phyloP scores from a whole-genome alignment of 495 filamentous ascomycete species.

The Penicillium malachiteum region DNA sequence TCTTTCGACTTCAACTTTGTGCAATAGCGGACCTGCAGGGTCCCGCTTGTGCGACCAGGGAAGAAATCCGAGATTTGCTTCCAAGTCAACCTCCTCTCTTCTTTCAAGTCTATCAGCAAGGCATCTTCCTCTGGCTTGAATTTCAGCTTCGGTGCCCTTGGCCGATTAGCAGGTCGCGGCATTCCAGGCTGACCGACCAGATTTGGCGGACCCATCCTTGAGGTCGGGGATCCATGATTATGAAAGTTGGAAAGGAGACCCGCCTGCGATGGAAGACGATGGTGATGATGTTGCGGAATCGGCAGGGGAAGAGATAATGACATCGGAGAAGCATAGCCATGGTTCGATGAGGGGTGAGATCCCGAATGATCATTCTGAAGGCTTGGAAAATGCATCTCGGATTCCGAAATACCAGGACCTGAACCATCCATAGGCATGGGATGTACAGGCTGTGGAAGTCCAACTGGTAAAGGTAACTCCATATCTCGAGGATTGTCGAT shows the following conservation, averaged over 20 bases:
- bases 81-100: conserved; percentile 90
- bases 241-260: conserved; percentile 34
- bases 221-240: conserved; percentile 25
- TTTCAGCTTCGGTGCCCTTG: conserved; percentile 81
- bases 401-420: conserved; percentile 18
- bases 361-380: conserved; percentile 28
- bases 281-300: conserved; percentile 61
- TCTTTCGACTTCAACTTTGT: conserved; percentile 91
- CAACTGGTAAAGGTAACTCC: conserved; percentile 8
- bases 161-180: conserved; percentile 72
- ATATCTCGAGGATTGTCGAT: conserved; percentile 22
- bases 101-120: conserved; percentile 81
- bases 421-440: conserved; percentile 30
- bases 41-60: conserved; percentile 81
- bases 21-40: conserved; percentile 89
- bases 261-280: conserved; percentile 64
- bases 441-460: conserved; percentile 25
- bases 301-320: conserved; percentile 32
- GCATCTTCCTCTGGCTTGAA: conserved; percentile 89
- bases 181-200: conserved; percentile 81
- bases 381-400: conserved; percentile 32
- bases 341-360: conserved; percentile 27
- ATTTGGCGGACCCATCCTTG: conserved; percentile 50
- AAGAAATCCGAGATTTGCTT: conserved; percentile 96
- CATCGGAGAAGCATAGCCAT: conserved; percentile 28